These are phyloP conservation scores for Aureobasidium vineae DNA, from an alignment of 2,329 filamentous ascomycete species.

Conservation along the genomic window DNA sequence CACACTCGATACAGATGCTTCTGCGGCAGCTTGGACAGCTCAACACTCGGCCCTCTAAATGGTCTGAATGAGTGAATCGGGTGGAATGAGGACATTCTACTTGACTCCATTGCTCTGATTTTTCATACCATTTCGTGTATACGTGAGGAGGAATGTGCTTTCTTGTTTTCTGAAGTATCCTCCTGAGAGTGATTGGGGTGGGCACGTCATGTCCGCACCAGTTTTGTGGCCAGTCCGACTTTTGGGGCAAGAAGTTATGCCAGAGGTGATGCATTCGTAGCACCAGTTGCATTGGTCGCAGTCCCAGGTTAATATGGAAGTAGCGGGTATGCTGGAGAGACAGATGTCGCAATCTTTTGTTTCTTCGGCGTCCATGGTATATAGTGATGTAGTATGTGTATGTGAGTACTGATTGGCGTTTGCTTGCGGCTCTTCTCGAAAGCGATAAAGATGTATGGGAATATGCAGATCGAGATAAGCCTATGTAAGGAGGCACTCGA, in stretches of 20 bases:
- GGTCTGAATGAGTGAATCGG: background rate
- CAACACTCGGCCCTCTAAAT: background rate
- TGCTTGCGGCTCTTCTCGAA: background rate
- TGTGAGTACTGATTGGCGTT: background rate
- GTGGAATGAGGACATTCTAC: background rate
- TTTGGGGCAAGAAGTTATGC: background rate
- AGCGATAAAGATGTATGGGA: background rate
- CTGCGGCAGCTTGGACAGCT: background rate
- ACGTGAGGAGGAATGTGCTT: background rate
- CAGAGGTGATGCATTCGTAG: background rate
- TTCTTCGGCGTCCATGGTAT: background rate
- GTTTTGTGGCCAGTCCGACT: constrained; percentile 11
- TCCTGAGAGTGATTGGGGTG: background rate
- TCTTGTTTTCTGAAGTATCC: background rate
- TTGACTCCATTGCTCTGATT: background rate
- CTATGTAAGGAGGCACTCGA: background rate
- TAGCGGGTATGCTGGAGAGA: background rate
- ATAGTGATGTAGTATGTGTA: background rate
- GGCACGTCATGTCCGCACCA: background rate
- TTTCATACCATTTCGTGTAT: background rate
- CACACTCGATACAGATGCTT: background rate
- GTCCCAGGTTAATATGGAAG: background rate
- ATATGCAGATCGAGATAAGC: background rate
- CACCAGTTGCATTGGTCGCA: constrained; percentile 6
- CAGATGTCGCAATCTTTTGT: constrained; percentile 4